Percentiles rank a stretch among this genome's conserved stretches.
Evolutionary conservation across 176 grass and related monocot genomes (phyloP).

Genomic region (Echinochloa phyllopogon): DNA sequence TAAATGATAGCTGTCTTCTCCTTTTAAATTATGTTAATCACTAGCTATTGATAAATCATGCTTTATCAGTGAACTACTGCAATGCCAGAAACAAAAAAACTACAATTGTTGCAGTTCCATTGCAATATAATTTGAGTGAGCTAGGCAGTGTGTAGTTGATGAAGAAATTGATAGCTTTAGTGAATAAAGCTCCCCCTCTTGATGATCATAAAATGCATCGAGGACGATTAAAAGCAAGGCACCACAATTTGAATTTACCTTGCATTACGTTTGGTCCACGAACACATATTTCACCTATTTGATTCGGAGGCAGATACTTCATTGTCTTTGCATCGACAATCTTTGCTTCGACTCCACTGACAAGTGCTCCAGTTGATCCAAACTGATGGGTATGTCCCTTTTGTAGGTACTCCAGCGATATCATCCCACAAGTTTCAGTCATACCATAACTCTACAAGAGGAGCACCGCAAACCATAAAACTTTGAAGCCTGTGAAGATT

Average conservation of each 20-base stretch:
- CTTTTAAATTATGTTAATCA: not conserved
- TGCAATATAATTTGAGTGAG: constrained; percentile 7
- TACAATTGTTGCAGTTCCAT: not conserved
- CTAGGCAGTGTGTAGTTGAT: not conserved
- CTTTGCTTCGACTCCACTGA: constrained; percentile 74
- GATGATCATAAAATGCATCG: not conserved
- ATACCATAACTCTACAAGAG: constrained; percentile 83
- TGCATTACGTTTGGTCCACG: constrained; percentile 88
- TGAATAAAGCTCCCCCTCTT: too few relatives aligned
- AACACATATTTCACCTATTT: constrained; percentile 87
- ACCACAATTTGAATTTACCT: constrained; percentile 48
- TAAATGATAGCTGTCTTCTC: not conserved
- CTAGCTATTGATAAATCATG: not conserved
- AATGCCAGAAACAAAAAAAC: not conserved
- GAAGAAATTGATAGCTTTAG: not conserved
- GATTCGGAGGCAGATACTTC: constrained; percentile 69
- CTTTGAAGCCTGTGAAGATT: not conserved
- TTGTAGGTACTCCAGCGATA: constrained; percentile 64
- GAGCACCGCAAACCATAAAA: not conserved
- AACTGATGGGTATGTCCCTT: constrained; percentile 53
- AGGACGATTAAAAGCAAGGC: too few relatives aligned
- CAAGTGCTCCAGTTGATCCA: constrained; percentile 82
- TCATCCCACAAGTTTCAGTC: constrained; percentile 87
- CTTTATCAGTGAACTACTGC: not conserved
- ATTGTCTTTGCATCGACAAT: constrained; percentile 62